Base-by-base conservation (phyloP, 495 filamentous ascomycete genomes). In the Xylaria grammica region DNA sequence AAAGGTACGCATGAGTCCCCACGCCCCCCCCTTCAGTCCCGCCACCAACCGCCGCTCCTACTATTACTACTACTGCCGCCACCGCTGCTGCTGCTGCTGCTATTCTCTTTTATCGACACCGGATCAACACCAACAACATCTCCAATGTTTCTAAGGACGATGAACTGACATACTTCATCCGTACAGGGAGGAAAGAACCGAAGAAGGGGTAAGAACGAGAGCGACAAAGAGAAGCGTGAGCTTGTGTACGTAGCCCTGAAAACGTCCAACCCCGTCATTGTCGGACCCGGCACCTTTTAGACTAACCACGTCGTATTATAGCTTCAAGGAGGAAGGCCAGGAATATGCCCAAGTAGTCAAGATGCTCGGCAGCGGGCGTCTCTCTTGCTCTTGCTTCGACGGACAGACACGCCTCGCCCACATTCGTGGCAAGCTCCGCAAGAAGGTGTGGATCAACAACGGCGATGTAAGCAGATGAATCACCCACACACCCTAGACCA, bases 201-300 rank as follows among this genome's bases (percentile, higher is more conserved):
- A 77, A 88, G 95, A 83, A 90, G 95, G 81, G 95, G 95, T 80
- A 99, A 98, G 92, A 99, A 99, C 86, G 95, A 99, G 85, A 98
- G 97, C 85, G 80, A 82, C 84, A 97, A 97, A 74, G 94, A 97
- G 84, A 97, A 97, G 88, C 95, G 95, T 75, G 95, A 99, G 80
- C 86, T 99, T 58, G 62, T 64, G 62, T 64, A 64, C 20, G 62
- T 64, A 22, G 9, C 20, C 34, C 75, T n/a, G n/a, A n/a, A n/a
- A n/a, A n/a, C n/a, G n/a, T n/a, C n/a, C n/a, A n/a, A n/a, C 15
- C 8, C 42, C 8, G 1, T 24, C 52, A 8, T 27, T 13, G 13
- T 15, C 15, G 8, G 8, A 42, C n/a, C 2, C 36, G 34, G 4
- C 44, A 20, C 10, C 15, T 27, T 38, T 19, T 17, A n/a, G 7